Base-by-base conservation (phyloP, 2,329 filamentous ascomycete genomes). In the Cladophialophora immunda region DNA sequence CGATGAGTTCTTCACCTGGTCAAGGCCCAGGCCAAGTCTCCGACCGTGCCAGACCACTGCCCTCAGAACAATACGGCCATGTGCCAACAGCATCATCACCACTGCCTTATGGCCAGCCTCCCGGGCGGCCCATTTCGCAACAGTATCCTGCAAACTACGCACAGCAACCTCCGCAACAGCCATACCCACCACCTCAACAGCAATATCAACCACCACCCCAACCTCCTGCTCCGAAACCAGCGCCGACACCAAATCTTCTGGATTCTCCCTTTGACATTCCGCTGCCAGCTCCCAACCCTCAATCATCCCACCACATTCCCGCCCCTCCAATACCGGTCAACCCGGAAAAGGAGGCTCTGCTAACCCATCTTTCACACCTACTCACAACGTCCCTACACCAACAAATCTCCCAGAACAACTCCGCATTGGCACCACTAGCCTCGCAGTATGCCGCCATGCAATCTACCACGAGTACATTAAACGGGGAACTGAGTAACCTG, bases 281-380 rank as follows among this genome's bases (percentile, higher is more conserved):
- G 25, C 78, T 89, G 4, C 85, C 86, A 77, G 54, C 63, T 73
- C 17, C 74, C 76, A 59, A 66, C 80, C 83, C 27, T 75, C 87
- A 8, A 84, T 89, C 6, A 80, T 78, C 58, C 55, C 74, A 17
- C 72, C 81, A 84, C 25, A 76, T 88, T 7, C 85, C 90, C 5
- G 88, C 93, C 0, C 94, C 95, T 0, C 94, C 94, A 0, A 93
- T 97, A 34, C 94, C 95, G 0, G 94, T 93, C 0, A 99, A 99
- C 74, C 95, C 95, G 0, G 93, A 98, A 79, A 97, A 97, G 77
- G 93, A 98, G 78, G 90, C 91, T 22, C 86, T 98, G 17, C 85
- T 97, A 2, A 86, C 86, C 61, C 91, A 93, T 53, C 86, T 98
- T 32, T 93, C 90, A 38, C 83, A 86, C 64, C 87, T 89, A 0